Percentiles rank a stretch among this genome's conserved stretches.
phyloP scores from a whole-genome alignment of 164 flowering plant genomes.

The Sedum album region DNA sequence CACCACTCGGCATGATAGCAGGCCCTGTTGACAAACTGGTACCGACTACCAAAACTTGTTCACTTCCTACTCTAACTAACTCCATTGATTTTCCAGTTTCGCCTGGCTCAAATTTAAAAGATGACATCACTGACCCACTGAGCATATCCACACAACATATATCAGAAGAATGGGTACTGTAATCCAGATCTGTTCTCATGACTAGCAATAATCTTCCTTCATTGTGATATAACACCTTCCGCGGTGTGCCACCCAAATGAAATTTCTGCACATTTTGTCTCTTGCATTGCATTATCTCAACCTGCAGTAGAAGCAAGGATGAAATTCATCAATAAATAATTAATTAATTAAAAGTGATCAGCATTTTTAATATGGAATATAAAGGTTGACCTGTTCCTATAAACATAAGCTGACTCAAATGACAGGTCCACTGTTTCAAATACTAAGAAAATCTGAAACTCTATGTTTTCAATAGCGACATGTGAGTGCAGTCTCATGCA shows the following conservation, averaged over 20 bases:
- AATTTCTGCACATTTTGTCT: slow-evolving; percentile 96
- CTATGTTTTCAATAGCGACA: neutral
- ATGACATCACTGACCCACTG: slow-evolving; percentile 62
- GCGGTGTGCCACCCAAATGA: slow-evolving; percentile 76
- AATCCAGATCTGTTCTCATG: slow-evolving; percentile 66
- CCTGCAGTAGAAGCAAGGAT: slow-evolving; percentile 35
- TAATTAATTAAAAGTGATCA: neutral
- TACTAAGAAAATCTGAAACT: neutral
- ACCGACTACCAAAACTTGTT: slow-evolving; percentile 77
- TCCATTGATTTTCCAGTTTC: slow-evolving; percentile 94
- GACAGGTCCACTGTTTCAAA: neutral
- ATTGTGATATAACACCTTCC: slow-evolving; percentile 80
- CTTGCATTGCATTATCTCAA: slow-evolving; percentile 86
- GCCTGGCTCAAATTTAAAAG: slow-evolving; percentile 59
- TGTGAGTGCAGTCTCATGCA: neutral
- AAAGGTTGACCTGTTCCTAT: neutral
- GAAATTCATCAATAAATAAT: no score
- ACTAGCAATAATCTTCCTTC: slow-evolving; percentile 80
- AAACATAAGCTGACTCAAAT: neutral
- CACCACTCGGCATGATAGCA: slow-evolving; percentile 96
- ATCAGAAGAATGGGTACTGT: slow-evolving; percentile 62
- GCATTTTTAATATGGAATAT: neutral
- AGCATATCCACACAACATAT: slow-evolving; percentile 86
- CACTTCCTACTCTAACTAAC: slow-evolving; percentile 63
- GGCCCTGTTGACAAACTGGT: slow-evolving; percentile 79